phyloP scores from a whole-genome alignment of 257 asterid species.

The Solanum virginianum region DNA sequence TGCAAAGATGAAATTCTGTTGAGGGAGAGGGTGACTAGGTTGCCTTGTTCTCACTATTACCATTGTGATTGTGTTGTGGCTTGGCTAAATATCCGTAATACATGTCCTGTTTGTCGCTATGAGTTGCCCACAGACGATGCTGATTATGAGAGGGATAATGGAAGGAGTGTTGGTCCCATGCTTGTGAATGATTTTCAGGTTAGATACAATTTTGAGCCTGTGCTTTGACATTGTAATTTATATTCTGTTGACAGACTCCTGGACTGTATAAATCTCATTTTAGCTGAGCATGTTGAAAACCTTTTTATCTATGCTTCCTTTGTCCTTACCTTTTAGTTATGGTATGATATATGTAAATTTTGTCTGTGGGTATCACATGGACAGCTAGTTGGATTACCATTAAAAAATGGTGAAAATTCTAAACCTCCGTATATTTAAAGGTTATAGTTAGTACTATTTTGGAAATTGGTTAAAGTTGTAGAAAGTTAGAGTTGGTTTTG shows the following conservation, averaged over 20 bases:
- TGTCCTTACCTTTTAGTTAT: background rate
- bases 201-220: conserved; percentile 37
- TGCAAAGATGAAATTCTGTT: conserved; percentile 64
- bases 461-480: background rate
- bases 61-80: conserved; percentile 71
- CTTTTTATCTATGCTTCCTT: background rate
- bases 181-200: conserved; percentile 28
- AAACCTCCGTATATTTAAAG: background rate
- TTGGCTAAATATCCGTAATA: conserved; percentile 67
- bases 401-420: background rate
- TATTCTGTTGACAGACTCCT: background rate
- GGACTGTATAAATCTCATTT: background rate
- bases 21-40: conserved; percentile 41
- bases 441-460: background rate
- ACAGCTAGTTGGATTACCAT: background rate
- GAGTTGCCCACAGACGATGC: conserved; percentile 55
- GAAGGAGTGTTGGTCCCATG: conserved; percentile 13
- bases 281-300: background rate
- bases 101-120: conserved; percentile 50
- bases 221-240: conserved; percentile 21
- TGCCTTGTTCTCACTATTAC: conserved; percentile 75
- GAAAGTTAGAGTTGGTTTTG: background rate
- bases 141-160: conserved; percentile 55
- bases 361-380: background rate
- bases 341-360: background rate